A percentile compares a stretch with the other conserved stretches of the same genome.
phyloP scores from a whole-genome alignment of 192 early-diverging fungal species.

The Borealophlyctis nickersoniae region DNA sequence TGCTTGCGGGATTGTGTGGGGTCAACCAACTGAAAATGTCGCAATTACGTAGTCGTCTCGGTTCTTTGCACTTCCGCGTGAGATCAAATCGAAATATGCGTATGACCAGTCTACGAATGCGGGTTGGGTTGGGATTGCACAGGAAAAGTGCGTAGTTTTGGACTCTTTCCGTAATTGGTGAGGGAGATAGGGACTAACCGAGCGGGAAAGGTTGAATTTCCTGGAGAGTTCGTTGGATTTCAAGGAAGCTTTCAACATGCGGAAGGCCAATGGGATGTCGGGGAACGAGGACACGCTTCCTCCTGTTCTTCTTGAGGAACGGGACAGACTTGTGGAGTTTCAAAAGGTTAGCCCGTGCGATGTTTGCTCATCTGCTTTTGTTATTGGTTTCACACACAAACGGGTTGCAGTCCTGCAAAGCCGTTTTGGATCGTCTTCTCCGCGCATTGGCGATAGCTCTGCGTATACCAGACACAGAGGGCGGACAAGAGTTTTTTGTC shows the following conservation, averaged over 20 bases:
- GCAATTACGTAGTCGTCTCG: conserved; percentile 40
- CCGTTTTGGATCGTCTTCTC: conserved; percentile 46
- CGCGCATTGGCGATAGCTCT: conserved; percentile 62
- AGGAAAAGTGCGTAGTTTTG: conserved; percentile 40
- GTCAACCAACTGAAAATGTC: not conserved
- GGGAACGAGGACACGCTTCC: conserved; percentile 32
- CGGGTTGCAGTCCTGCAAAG: conserved; percentile 17
- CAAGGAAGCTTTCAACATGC: conserved; percentile 65
- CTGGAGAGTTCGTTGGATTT: conserved; percentile 50
- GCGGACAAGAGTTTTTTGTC: conserved; percentile 51
- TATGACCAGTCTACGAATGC: conserved; percentile 42
- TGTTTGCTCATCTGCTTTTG: not conserved
- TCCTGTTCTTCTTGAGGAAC: conserved; percentile 21
- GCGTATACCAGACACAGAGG: conserved; percentile 51
- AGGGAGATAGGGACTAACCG: not conserved
- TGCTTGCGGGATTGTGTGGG: not conserved
- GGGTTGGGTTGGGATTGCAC: conserved; percentile 51
- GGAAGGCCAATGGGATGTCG: conserved; percentile 42
- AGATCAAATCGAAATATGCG: conserved; percentile 38
- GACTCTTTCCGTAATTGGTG: not conserved
- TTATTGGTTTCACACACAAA: conserved; percentile 2
- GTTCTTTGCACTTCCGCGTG: conserved; percentile 51
- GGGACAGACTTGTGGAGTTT: conserved; percentile 29
- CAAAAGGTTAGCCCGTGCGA: conserved; percentile 37
- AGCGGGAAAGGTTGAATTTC: conserved; percentile 14